A percentile compares a stretch with the other conserved stretches of the same genome.
Evolutionary conservation across 371 early-diverging fungal species (phyloP).

Genomic region (Thermomucor indicae-seudaticae): DNA sequence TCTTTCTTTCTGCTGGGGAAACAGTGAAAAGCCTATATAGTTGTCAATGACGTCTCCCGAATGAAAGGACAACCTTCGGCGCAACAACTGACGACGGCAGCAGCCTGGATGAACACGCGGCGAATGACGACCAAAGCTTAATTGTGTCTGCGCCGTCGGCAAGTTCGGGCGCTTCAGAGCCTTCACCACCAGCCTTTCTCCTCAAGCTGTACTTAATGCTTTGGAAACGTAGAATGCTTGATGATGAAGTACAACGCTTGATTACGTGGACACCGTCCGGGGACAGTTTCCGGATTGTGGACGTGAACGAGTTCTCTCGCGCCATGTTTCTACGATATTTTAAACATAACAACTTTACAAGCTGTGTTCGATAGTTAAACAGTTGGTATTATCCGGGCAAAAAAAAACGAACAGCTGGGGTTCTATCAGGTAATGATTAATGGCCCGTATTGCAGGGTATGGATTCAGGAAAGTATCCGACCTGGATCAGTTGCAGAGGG

Average conservation of each 20-base stretch:
- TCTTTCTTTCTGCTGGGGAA: too few relatives aligned
- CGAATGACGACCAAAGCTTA: too few relatives aligned
- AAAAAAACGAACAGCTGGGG: background rate
- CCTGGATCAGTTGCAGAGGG: too few relatives aligned
- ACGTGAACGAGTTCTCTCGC: conserved; percentile 2
- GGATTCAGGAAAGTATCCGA: background rate
- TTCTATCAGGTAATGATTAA: conserved; percentile 1
- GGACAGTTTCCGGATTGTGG: background rate
- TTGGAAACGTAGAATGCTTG: background rate
- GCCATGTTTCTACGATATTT: background rate
- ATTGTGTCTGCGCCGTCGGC: too few relatives aligned
- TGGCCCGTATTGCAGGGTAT: background rate
- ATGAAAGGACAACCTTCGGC: too few relatives aligned
- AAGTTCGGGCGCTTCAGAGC: too few relatives aligned
- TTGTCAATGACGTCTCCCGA: too few relatives aligned
- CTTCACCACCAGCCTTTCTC: background rate
- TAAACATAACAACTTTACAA: conserved; percentile 3
- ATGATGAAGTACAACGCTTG: background rate
- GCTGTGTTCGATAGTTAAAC: conserved; percentile 3
- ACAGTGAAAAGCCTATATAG: too few relatives aligned
- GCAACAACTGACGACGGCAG: too few relatives aligned
- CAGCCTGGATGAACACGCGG: too few relatives aligned
- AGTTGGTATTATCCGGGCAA: background rate
- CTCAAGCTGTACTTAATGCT: background rate
- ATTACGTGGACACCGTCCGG: conserved; percentile 1